A percentile compares a stretch with the other conserved stretches of the same genome.
phyloP scores from a whole-genome alignment of 495 filamentous ascomycete species.

The Polyplosphaeria fusca region DNA sequence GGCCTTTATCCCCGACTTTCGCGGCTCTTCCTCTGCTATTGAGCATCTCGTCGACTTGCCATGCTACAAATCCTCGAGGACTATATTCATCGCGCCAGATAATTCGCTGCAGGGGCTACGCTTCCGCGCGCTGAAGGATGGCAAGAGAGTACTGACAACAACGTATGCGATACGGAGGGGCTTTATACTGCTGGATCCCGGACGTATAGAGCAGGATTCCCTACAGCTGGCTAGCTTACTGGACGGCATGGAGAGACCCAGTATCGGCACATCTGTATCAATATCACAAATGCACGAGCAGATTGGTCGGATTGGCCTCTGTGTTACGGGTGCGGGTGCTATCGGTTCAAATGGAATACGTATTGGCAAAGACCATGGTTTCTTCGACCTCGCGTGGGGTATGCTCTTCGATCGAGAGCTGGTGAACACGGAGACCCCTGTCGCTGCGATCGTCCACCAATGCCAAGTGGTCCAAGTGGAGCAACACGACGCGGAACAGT shows the following conservation, averaged over 20 bases:
- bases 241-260: constrained; percentile 20
- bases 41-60: constrained; percentile 1
- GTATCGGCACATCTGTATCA: constrained; percentile 9
- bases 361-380: not conserved
- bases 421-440: constrained; percentile 1
- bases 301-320: constrained; percentile 5
- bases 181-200: constrained; percentile 21
- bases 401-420: constrained; percentile 7
- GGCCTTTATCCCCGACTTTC: constrained; percentile 18
- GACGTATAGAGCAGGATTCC: constrained; percentile 4
- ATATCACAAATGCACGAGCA: constrained; percentile 9
- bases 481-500: not conserved
- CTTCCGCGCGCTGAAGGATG: constrained; percentile 13
- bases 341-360: constrained; percentile 1
- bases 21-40: constrained; percentile 9
- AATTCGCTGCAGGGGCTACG: constrained; percentile 19
- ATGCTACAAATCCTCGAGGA: constrained; percentile 6
- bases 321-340: constrained; percentile 4
- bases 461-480: constrained; percentile 10
- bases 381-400: constrained; percentile 17
- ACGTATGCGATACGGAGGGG: constrained; percentile 19
- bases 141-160: constrained; percentile 12
- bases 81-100: constrained; percentile 15
- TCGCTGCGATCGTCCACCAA: constrained; percentile 8
- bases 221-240: constrained; percentile 12